Evolutionary conservation across 2,329 filamentous ascomycete genomes (phyloP).

Genomic region (Leptographium wingfieldii): DNA sequence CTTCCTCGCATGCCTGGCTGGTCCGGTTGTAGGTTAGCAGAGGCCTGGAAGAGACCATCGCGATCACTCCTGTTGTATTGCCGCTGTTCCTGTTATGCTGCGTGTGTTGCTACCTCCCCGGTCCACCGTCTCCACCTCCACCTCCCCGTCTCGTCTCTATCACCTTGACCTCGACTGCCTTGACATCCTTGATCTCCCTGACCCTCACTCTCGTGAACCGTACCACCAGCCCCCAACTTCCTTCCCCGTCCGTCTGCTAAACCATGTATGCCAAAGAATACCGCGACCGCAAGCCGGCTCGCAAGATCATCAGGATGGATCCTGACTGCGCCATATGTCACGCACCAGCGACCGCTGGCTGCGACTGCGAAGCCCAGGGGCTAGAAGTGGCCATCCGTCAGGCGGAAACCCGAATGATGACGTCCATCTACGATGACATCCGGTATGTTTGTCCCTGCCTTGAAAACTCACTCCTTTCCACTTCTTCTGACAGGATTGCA

Average conservation of each 20-base stretch:
- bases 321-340: constrained; percentile 57
- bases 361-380: constrained; percentile 54
- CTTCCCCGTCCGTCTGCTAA: constrained; percentile 12
- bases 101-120: background rate
- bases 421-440: constrained; percentile 48
- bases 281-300: constrained; percentile 22
- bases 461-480: background rate
- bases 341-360: constrained; percentile 43
- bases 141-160: background rate
- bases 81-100: background rate
- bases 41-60: background rate
- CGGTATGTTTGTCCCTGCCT: constrained; percentile 30
- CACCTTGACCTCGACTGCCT: background rate
- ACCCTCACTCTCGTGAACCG: background rate
- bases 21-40: constrained; percentile 9
- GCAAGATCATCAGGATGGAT: constrained; percentile 50
- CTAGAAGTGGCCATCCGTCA: constrained; percentile 50
- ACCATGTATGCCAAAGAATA: constrained; percentile 37
- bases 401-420: constrained; percentile 52
- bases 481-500: background rate
- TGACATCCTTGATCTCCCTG: background rate
- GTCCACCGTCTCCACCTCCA: background rate
- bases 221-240: background rate
- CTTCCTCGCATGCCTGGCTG: constrained; percentile 11
- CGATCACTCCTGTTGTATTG: constrained; percentile 6